Conservation (phyloP, 768 basidiomycete genomes). For the Boletellus ananiceps region DNA sequence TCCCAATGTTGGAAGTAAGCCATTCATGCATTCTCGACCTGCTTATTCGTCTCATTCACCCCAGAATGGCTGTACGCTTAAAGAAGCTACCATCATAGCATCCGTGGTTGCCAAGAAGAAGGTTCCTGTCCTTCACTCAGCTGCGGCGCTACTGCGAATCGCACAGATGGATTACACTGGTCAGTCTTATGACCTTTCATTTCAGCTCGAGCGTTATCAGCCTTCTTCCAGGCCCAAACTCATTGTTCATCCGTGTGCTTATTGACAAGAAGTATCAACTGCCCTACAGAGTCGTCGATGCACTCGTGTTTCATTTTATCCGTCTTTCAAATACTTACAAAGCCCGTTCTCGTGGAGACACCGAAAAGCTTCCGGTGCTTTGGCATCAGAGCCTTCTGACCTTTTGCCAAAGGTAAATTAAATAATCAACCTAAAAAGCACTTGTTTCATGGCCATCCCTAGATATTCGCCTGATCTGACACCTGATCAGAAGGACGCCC, state of each 20-base stretch:
- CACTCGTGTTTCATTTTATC: constrained; percentile 97
- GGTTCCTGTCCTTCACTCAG: constrained; percentile 94
- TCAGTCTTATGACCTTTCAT: constrained; percentile 24
- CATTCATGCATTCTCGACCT: constrained; percentile 24
- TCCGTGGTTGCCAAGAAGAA: constrained; percentile 88
- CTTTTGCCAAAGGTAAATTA: constrained; percentile 78
- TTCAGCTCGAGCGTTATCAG: not conserved
- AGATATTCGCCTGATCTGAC: constrained; percentile 94
- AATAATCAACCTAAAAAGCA: not conserved
- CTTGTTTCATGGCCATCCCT: constrained; percentile 4
- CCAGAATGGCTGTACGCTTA: constrained; percentile 82
- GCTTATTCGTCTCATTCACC: constrained; percentile 6
- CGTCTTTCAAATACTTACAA: constrained; percentile 90
- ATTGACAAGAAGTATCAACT: constrained; percentile 97
- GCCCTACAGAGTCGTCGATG: constrained; percentile 96
- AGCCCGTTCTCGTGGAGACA: constrained; percentile 61
- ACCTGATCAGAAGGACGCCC: constrained; percentile 94
- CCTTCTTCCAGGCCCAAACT: constrained; percentile 65
- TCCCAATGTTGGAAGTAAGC: constrained; percentile 88
- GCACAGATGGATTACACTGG: constrained; percentile 97
- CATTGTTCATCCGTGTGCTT: constrained; percentile 93
- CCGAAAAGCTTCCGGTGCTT: constrained; percentile 86
- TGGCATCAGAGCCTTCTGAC: constrained; percentile 98
- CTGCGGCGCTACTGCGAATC: constrained; percentile 88
- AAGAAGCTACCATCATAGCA: constrained; percentile 91